Base-by-base conservation (phyloP, 768 basidiomycete genomes). In the Podaxis carcinomalis region DNA sequence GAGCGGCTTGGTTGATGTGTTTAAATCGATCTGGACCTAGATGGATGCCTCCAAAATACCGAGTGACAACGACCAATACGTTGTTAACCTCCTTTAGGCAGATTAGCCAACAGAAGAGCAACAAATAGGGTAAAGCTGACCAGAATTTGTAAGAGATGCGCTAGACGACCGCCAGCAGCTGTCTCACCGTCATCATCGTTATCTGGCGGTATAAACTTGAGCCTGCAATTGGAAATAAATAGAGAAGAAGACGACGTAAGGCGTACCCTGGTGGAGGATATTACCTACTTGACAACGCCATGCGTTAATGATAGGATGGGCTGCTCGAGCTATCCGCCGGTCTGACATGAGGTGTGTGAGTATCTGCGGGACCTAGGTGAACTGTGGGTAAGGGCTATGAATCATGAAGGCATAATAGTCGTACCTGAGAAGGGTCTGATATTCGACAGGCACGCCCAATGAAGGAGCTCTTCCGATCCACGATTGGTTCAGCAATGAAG, bases 161-260 rank as follows among this genome's bases (percentile, higher is more conserved):
- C 93, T 21, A 98, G 75, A 16, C 96, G 83, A 46, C 90, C 87
- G 4, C 96, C 96, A 19, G 96, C 96, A 1, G 93, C 94, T 0
- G 90, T 87, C 75, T 99, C 96, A 1, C 95, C 93, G 61, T 98
- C 92, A 62, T 98, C 95, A 59, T 95, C 93, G 61, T 97, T 95
- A 68, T 98, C 95, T 93, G 23, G 13, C 21, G 39, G 13, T 3
- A 42, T 16, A 21, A 62, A 21, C 55, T 42, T 56, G 27, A 47
- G 47, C 42, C 7, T 25, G 23, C 21, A 2, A 6, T 32, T 36
- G 4, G 51, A 32, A 21, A 37, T 16, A 21, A 7, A 32, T 32
- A 32, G 28, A 32, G 19, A 28, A 39, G 21, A 44, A 39, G 21
- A 44, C 28, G 21, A 44, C 28, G 39, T 42, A 46, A 2, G 25